Percentiles rank a stretch among this genome's conserved stretches.
These are phyloP conservation scores for Wickerhamomyces xylosicus DNA, from an alignment of 805 yeast genomes.

Conservation along the genomic window DNA sequence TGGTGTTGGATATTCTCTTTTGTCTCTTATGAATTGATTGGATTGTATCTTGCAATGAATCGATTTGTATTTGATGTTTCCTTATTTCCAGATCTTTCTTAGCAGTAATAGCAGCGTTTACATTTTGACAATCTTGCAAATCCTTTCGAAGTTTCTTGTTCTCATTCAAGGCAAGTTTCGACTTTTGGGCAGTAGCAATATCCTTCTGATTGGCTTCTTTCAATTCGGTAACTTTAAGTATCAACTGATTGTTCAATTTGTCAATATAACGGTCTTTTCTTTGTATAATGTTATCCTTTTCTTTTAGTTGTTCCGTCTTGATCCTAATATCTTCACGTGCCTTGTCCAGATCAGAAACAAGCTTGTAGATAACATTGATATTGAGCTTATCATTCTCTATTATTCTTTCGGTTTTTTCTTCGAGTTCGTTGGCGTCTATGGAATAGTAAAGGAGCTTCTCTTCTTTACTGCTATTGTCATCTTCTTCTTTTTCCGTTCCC, in stretches of 20 bases:
- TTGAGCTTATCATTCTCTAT: conserved; percentile 6
- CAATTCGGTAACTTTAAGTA: conserved; percentile 2
- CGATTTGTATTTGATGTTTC: conserved; percentile 8
- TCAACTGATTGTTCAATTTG: neutral
- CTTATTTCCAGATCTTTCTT: conserved; percentile 16
- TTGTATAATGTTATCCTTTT: conserved; percentile 7
- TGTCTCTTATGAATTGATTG: conserved; percentile 5
- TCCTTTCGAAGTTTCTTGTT: neutral
- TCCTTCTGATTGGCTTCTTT: conserved; percentile 2
- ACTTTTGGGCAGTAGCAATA: neutral
- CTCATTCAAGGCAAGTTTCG: neutral
- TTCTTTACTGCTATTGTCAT: neutral
- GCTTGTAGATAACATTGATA: conserved; percentile 10
- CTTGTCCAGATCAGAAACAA: conserved; percentile 9
- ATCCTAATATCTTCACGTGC: conserved; percentile 4
- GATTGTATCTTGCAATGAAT: conserved; percentile 12
- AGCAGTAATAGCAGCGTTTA: conserved; percentile 7
- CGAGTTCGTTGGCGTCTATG: neutral
- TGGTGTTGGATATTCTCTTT: conserved; percentile 3
- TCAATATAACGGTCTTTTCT: neutral
- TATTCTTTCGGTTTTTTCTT: neutral
- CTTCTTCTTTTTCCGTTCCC: neutral
- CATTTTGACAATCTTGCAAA: conserved; percentile 1
- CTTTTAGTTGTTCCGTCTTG: conserved; percentile 5
- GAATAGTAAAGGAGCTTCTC: neutral